Evolutionary conservation across 768 basidiomycete genomes (phyloP).

Genomic region (Zangia roseola): DNA sequence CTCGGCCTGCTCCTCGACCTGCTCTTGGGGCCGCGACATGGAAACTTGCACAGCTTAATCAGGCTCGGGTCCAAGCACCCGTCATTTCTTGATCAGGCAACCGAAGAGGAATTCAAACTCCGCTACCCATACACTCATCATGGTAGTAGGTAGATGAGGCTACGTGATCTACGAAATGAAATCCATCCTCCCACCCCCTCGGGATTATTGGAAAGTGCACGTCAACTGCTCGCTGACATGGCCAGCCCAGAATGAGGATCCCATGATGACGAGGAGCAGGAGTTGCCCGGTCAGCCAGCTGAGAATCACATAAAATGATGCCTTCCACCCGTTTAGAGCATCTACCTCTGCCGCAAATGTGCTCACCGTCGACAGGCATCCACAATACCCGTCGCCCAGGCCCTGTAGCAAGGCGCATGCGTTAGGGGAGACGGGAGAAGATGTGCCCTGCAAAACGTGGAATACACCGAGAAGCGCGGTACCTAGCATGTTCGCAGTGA

Average conservation of each 20-base stretch:
- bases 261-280: constrained; percentile 69
- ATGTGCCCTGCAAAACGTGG: constrained; percentile 62
- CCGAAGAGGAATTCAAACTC: constrained; percentile 28
- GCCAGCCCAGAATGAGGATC: constrained; percentile 58
- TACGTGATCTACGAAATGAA: neutral
- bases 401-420: constrained; percentile 79
- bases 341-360: constrained; percentile 85
- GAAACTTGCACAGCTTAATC: constrained; percentile 25
- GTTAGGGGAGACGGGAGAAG: constrained; percentile 40
- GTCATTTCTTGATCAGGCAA: constrained; percentile 28
- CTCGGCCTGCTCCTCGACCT: constrained; percentile 49
- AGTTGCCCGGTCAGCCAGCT: constrained; percentile 74
- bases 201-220: constrained; percentile 43
- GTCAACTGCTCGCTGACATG: constrained; percentile 43
- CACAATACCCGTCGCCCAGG: constrained; percentile 89
- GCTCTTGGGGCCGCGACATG: constrained; percentile 40
- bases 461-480: constrained; percentile 80
- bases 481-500: constrained; percentile 70
- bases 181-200: neutral
- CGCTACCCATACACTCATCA: constrained; percentile 14
- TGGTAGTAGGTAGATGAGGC: neutral
- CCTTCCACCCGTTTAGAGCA: constrained; percentile 53
- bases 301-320: constrained; percentile 63
- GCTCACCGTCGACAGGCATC: constrained; percentile 90
- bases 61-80: constrained; percentile 18